These are phyloP conservation scores for Pezicula neosporulosa DNA, from an alignment of 2,329 filamentous ascomycete species.

Conservation along the genomic window DNA sequence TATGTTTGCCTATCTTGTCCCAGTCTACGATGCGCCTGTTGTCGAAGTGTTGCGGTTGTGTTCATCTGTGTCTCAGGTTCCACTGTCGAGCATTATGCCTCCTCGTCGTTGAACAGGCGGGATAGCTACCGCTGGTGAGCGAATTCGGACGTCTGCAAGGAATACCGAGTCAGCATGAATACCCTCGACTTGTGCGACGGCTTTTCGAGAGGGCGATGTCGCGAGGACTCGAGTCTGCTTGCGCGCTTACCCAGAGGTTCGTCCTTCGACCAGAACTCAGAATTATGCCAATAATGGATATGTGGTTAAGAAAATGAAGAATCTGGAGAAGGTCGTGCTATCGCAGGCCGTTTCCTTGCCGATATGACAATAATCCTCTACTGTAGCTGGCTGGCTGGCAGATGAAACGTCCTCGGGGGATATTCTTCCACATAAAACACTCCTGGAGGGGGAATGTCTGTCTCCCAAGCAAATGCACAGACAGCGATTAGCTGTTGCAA, in stretches of 20 bases:
- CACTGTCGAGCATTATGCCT: conserved; percentile 23
- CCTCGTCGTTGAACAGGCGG: conserved; percentile 10
- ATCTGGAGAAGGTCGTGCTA: conserved; percentile 14
- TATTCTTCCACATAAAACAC: conserved; percentile 16
- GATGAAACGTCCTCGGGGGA: conserved; percentile 14
- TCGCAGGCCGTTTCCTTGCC: conserved; percentile 15
- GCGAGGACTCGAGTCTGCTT: neutral
- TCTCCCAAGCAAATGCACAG: neutral
- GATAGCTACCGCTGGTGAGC: conserved; percentile 1
- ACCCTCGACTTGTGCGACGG: conserved; percentile 17
- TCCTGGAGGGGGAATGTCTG: neutral
- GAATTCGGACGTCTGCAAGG: conserved; percentile 13
- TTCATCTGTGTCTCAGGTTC: conserved; percentile 23
- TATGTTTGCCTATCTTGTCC: conserved; percentile 10
- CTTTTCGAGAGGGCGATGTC: neutral
- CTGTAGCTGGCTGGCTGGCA: conserved; percentile 9
- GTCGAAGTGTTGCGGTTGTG: conserved; percentile 16
- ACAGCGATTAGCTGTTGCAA: neutral
- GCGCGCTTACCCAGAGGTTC: conserved; percentile 12
- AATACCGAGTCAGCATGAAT: conserved; percentile 19
- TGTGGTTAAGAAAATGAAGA: neutral
- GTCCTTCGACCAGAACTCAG: conserved; percentile 3
- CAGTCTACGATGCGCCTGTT: conserved; percentile 17
- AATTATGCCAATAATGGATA: neutral
- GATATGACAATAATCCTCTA: conserved; percentile 1